Conservation (phyloP, 139 green algal genomes). For the Haematococcus sp. region DNA sequence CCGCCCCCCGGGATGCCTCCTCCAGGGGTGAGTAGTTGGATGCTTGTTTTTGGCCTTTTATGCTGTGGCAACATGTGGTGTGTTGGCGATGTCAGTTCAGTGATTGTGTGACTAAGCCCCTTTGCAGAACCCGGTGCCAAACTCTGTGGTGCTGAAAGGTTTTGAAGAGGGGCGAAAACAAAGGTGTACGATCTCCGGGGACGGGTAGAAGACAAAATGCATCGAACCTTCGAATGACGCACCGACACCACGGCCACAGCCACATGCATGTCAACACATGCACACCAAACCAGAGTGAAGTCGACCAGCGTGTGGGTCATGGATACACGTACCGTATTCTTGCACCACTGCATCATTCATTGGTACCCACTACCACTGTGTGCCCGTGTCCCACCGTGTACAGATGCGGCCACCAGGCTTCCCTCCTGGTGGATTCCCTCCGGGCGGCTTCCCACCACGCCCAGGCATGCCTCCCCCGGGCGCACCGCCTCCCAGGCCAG, state of each 20-base stretch:
- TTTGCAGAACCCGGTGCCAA: neutral
- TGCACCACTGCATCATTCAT: too few relatives aligned
- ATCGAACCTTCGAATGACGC: neutral
- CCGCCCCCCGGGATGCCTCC: conserved; percentile 4
- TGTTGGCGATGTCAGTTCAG: too few relatives aligned
- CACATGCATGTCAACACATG: neutral
- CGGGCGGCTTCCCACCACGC: conserved; percentile 15
- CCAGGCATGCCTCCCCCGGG: conserved; percentile 10
- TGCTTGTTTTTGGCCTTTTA: too few relatives aligned
- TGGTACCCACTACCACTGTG: too few relatives aligned
- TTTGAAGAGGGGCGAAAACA: too few relatives aligned
- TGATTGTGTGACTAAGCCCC: too few relatives aligned
- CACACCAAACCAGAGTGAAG: too few relatives aligned
- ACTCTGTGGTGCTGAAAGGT: neutral
- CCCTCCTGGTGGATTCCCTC: conserved; percentile 19
- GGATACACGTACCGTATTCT: too few relatives aligned
- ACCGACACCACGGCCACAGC: neutral
- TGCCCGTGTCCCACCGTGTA: neutral
- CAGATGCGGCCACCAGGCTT: conserved; percentile 14
- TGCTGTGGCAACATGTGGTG: too few relatives aligned
- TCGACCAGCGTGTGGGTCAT: too few relatives aligned
- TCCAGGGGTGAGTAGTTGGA: conserved; percentile 8
- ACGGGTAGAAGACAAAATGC: neutral
- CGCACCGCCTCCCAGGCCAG: neutral
- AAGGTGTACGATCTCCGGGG: too few relatives aligned